Base-by-base conservation (phyloP, 345 rosid species). In the Brassica cretica region DNA sequence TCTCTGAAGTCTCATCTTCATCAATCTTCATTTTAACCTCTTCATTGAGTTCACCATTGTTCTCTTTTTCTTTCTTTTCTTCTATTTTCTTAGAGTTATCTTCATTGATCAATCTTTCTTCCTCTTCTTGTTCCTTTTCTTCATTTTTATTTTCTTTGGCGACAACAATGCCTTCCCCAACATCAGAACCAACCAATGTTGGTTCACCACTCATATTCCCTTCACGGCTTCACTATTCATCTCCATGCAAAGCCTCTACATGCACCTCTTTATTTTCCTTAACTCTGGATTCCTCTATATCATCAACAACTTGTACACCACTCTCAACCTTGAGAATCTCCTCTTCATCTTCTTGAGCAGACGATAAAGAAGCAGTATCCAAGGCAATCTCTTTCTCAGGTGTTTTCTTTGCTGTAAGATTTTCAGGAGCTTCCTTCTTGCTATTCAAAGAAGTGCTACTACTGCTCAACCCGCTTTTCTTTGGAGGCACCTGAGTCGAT, bases 271-370 rank as follows among this genome's bases (percentile, higher is more conserved):
- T 35, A 14, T 74, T 73, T 30, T 81, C 83, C 18, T 21, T 65
- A 27, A 27, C 30, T 27, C 2, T 77, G 83, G 8, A 58, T 35
- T 18, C 65, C 46, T 77, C 80, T 37, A 21, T 60, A 29, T 24
- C 77, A 58, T 60, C 58, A 59, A 27, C 12, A 46, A 74, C 61
- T 29, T 67, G 49, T 14, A 16, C 74, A 59, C 71, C 78, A 4
- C 64, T 74, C 24, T 71, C 86, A 64, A 19, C 70, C 58, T 83
- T 74, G 39, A 80, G 69, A 15, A 64, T 51, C 85, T 82, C 84
- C 29, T 76, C 82, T 27, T 72, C 78, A 39, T 83, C 88, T 16
- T 68, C 77, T 6, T 59, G 58, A 64, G 73, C 67, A 73, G 59
- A 27, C 3, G 61, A 55, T 3, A 33, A 5, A 68, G 73, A 35